phyloP scores from a whole-genome alignment of 495 filamentous ascomycete species.

The Trichoderma erinaceum region DNA sequence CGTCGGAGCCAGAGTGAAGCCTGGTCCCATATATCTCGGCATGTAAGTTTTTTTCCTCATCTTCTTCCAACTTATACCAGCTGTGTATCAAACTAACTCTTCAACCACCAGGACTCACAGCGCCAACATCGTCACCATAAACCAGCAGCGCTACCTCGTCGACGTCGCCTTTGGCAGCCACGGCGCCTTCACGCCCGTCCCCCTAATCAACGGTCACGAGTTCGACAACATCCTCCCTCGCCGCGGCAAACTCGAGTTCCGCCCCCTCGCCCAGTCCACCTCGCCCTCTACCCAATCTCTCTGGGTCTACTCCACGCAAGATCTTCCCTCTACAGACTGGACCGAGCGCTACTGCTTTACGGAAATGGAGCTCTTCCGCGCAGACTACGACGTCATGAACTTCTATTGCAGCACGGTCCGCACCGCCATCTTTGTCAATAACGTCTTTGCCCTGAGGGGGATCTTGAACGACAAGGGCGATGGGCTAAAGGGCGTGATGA shows the following conservation, averaged over 20 bases:
- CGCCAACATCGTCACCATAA: conserved; percentile 59
- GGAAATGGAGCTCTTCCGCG: conserved; percentile 37
- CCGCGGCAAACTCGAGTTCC: conserved; percentile 24
- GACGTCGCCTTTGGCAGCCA: conserved; percentile 66
- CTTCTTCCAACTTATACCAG: neutral
- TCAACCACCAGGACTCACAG: conserved; percentile 53
- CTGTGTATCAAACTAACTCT: neutral
- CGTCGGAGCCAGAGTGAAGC: conserved; percentile 34
- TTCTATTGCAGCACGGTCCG: conserved; percentile 37
- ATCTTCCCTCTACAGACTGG: conserved; percentile 26
- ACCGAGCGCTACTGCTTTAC: conserved; percentile 36
- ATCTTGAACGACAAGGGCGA: conserved; percentile 36
- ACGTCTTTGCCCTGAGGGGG: conserved; percentile 30
- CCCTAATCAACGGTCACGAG: conserved; percentile 20
- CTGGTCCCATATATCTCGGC: conserved; percentile 28
- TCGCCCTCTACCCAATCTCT: conserved; percentile 25
- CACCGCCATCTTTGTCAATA: conserved; percentile 38
- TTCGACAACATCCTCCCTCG: conserved; percentile 17
- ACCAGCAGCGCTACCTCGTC: conserved; percentile 46
- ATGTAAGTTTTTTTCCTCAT: conserved; percentile 25
- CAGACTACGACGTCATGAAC: conserved; percentile 57
- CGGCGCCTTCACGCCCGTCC: conserved; percentile 30
- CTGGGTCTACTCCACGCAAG: conserved; percentile 40
- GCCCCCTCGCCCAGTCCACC: conserved; percentile 24
- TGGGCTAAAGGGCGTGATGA: conserved; percentile 32